phyloP scores from a whole-genome alignment of 306 rosid genomes.

The Cicer yamashitae region DNA sequence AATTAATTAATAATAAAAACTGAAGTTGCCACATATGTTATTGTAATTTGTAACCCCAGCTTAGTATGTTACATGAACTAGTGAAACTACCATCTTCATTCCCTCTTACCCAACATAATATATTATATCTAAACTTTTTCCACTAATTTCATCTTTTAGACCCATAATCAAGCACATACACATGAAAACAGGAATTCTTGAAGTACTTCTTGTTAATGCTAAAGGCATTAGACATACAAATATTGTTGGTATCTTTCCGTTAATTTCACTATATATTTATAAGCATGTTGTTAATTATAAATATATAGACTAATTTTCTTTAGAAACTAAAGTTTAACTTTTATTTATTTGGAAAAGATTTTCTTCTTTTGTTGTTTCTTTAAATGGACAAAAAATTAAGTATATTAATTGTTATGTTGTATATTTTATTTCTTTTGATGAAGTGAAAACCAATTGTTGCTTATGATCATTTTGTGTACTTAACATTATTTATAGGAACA shows the following conservation, averaged over 20 bases:
- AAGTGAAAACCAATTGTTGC: not conserved
- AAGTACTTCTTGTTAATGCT: slow-evolving; percentile 79
- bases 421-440: no score
- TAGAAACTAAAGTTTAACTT: not conserved
- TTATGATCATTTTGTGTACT: not conserved
- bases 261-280: not conserved
- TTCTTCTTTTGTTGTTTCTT: not conserved
- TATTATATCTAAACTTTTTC: slow-evolving; percentile 23
- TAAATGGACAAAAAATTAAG: no score
- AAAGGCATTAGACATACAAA: slow-evolving; percentile 67
- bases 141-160: slow-evolving; percentile 19
- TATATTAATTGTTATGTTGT: no score
- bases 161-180: slow-evolving; percentile 23
- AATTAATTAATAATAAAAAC: slow-evolving; percentile 20
- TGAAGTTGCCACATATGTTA: not conserved
- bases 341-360: not conserved
- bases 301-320: not conserved
- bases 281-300: not conserved
- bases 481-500: slow-evolving; percentile 53
- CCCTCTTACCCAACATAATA: slow-evolving; percentile 16
- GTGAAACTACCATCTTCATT: slow-evolving; percentile 28
- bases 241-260: slow-evolving; percentile 60
- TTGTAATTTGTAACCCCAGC: slow-evolving; percentile 17
- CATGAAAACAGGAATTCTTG: slow-evolving; percentile 66
- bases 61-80: slow-evolving; percentile 22